A percentile compares a stretch with the other conserved stretches of the same genome.
These are phyloP conservation scores for Albophoma yamanashiensis DNA, from an alignment of 2,329 filamentous ascomycete genomes.

Conservation along the genomic window DNA sequence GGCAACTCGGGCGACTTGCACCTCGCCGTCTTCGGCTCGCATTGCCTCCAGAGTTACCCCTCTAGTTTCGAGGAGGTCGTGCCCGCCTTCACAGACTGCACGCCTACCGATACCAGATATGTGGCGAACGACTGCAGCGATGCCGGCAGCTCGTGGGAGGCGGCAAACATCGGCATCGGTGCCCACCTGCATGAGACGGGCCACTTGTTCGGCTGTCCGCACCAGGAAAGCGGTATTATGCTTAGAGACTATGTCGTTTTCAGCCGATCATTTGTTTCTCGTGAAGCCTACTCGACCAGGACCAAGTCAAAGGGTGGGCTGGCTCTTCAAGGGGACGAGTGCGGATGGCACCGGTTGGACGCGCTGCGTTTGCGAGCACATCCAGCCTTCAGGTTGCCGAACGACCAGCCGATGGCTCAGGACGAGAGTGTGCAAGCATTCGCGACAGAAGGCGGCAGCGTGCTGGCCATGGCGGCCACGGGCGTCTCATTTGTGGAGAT, in stretches of 20 bases:
- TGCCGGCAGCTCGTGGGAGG: conserved; percentile 85
- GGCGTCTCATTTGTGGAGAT: conserved; percentile 83
- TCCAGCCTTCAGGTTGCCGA: conserved; percentile 77
- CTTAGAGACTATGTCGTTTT: conserved; percentile 74
- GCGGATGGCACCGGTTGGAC: conserved; percentile 84
- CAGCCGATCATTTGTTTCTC: conserved; percentile 71
- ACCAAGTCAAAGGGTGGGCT: conserved; percentile 74
- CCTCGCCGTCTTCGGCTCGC: conserved; percentile 84
- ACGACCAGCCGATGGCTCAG: conserved; percentile 50
- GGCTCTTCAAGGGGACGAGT: conserved; percentile 70
- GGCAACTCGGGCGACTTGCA: conserved; percentile 63
- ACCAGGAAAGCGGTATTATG: conserved; percentile 90
- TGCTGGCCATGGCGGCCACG: conserved; percentile 67
- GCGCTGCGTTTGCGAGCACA: conserved; percentile 81
- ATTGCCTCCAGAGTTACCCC: conserved; percentile 85
- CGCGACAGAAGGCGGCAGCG: conserved; percentile 66
- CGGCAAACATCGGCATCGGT: conserved; percentile 88
- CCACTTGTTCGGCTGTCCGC: conserved; percentile 80
- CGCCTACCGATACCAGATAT: conserved; percentile 68
- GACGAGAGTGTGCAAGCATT: conserved; percentile 81
- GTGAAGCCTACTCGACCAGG: conserved; percentile 78
- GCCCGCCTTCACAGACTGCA: conserved; percentile 82
- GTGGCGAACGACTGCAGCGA: conserved; percentile 83
- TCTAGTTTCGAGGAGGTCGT: conserved; percentile 82
- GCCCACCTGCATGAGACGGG: conserved; percentile 88